Conservation (phyloP, 163 green algal genomes). For the Dunaliella salina region DNA sequence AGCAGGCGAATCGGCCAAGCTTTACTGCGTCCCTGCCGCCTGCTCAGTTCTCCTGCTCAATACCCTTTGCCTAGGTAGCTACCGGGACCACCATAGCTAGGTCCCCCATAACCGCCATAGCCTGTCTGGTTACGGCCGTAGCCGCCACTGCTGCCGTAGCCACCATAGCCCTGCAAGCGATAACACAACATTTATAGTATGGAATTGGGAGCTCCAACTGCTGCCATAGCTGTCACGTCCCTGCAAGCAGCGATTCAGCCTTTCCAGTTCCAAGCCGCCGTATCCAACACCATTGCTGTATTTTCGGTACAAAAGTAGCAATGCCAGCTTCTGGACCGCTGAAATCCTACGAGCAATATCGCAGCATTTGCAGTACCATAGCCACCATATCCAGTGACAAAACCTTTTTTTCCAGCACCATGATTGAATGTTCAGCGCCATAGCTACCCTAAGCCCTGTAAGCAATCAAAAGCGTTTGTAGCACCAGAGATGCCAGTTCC, state of each 20-base stretch:
- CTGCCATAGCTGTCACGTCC: not conserved
- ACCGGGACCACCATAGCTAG: not conserved
- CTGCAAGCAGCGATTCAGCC: no score
- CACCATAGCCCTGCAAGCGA: not conserved
- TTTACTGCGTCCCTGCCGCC: not conserved
- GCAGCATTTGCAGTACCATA: not conserved
- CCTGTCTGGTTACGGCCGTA: not conserved
- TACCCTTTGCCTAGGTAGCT: not conserved
- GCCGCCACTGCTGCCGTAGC: not conserved
- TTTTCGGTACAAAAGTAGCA: not conserved
- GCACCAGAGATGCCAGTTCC: no score
- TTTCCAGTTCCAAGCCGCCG: no score
- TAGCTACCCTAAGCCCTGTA: not conserved
- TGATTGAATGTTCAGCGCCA: no score
- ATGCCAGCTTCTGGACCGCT: not conserved
- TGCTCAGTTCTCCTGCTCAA: not conserved
- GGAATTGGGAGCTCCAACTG: no score
- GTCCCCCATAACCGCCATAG: not conserved
- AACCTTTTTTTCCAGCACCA: not conserved
- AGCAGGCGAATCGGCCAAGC: not conserved
- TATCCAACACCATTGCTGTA: not conserved
- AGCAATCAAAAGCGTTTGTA: no score
- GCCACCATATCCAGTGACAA: not conserved
- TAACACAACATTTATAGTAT: no score
- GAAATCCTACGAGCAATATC: not conserved